These are phyloP conservation scores for Fraxinus baroniana DNA, from an alignment of 305 asterid species.

Conservation along the genomic window DNA sequence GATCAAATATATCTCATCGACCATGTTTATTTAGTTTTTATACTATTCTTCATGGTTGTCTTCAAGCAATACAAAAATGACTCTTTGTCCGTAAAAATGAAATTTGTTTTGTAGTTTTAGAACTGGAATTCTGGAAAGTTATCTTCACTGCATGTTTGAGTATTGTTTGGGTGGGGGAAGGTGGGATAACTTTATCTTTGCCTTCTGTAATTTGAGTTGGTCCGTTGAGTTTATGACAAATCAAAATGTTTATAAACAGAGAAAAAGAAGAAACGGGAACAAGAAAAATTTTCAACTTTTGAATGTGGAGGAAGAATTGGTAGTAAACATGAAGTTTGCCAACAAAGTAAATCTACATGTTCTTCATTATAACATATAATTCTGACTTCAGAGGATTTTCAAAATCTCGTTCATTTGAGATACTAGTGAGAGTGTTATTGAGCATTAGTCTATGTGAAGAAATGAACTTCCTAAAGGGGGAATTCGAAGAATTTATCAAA, in stretches of 20 bases:
- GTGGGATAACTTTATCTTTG: not conserved
- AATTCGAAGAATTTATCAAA: conserved; percentile 79
- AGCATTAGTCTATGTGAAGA: conserved; percentile 78
- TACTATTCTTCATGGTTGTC: too few relatives aligned
- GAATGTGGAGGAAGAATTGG: not conserved
- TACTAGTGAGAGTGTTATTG: conserved; percentile 65
- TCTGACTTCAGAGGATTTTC: not conserved
- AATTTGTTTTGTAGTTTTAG: too few relatives aligned
- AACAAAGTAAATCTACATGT: not conserved
- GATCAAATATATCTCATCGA: too few relatives aligned
- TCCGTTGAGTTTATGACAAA: not conserved
- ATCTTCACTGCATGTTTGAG: conserved; percentile 5
- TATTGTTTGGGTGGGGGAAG: not conserved
- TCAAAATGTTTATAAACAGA: not conserved
- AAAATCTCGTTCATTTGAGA: conserved; percentile 50
- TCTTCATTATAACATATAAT: not conserved
- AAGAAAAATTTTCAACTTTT: not conserved
- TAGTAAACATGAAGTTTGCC: not conserved
- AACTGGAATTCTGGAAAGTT: not conserved
- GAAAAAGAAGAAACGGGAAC: not conserved
- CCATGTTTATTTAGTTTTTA: too few relatives aligned
- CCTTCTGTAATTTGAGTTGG: not conserved
- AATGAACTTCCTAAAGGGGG: conserved; percentile 57
- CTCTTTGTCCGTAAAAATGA: not conserved
- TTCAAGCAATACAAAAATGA: too few relatives aligned